Evolutionary conservation across 164 flowering plant genomes (phyloP).

Genomic region (Nelumbo lutea): DNA sequence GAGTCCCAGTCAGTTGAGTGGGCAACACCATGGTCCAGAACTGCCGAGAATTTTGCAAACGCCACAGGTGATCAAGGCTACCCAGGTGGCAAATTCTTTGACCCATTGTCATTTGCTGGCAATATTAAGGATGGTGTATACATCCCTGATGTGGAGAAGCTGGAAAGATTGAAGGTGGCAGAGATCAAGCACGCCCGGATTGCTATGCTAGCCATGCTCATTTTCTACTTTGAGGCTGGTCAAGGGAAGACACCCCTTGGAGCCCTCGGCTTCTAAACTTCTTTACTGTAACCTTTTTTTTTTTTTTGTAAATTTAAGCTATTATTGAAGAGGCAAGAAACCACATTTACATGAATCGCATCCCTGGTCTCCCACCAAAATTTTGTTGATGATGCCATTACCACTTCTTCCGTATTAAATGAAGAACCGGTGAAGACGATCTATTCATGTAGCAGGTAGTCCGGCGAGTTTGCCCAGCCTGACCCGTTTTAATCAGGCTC

Average conservation of each 20-base stretch:
- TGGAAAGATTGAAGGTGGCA: conserved; percentile 85
- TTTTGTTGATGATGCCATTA: too few species aligned
- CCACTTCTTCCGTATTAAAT: too few species aligned
- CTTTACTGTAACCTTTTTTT: neutral
- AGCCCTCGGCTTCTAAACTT: conserved; percentile 71
- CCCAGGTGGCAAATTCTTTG: conserved; percentile 96
- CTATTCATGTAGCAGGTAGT: too few species aligned
- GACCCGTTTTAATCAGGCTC: too few species aligned
- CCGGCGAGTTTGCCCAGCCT: too few species aligned
- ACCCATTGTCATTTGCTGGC: conserved; percentile 75
- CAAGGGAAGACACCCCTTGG: conserved; percentile 99
- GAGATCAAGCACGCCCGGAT: conserved; percentile 94
- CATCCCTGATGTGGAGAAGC: conserved; percentile 75
- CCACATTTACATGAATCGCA: neutral
- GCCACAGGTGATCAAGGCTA: conserved; percentile 93
- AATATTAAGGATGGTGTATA: conserved; percentile 64
- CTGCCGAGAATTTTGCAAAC: conserved; percentile 84
- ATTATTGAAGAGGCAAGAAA: neutral
- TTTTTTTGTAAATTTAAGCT: neutral
- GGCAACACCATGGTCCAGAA: conserved; percentile 97
- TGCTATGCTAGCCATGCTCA: conserved; percentile 94
- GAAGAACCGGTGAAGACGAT: too few species aligned
- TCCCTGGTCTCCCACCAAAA: neutral
- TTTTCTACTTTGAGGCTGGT: conserved; percentile 95
- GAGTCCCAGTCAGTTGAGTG: conserved; percentile 94